Evolutionary conservation across 2,329 filamentous ascomycete genomes (phyloP), one percentile per base, ranked within the genome.

Genomic region (Diaporthe sp.): DNA sequence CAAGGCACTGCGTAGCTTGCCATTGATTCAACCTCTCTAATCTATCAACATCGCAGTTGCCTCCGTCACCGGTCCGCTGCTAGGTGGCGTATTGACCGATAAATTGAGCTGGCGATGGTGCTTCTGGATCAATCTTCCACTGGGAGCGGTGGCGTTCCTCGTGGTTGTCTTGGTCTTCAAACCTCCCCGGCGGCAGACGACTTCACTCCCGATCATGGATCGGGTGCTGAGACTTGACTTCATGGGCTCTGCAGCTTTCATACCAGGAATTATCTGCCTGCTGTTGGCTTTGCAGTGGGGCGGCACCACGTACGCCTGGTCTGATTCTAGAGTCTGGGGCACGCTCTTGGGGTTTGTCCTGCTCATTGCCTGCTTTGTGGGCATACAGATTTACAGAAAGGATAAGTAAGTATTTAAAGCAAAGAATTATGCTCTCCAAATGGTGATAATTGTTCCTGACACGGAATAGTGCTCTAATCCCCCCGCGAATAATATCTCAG

Each of bases 241-340:
- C 12, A 58, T 85, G 12, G 89, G 90, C 4, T 58, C 55, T 22
- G 17, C 28, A 5, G 28, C 31, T 3, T 58, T 58, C 31, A 58
- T 58, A 4, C 55, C 55, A 12, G 55, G 55, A 22, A 58, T 37
- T 1, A 37, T 58, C 9, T 58, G 55, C 55, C 55, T 58, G 31
- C 55, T 58, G 12, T 37, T 92, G 8, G 89, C 89, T 12, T 82
- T 91, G 55, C 87, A 91, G 79, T 91, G 88, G 87, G 90, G 89
- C 10, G 90, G 90, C 10, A 83, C 85, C 53, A 80, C 86, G 28
- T 87, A 88, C 73, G 65, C 88, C 8, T 92, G 90, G 90, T 84
- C 81, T 72, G 85, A 84, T 81, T 78, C 76, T 31, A 84, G 83
- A 17, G 84, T 89, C 72, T 58, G 55, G 55, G 86, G 89, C 67